Evolutionary conservation across 169 alveolate genomes (phyloP), one percentile per base, ranked within the genome.

Genomic region (Plasmodium yoelii): DNA sequence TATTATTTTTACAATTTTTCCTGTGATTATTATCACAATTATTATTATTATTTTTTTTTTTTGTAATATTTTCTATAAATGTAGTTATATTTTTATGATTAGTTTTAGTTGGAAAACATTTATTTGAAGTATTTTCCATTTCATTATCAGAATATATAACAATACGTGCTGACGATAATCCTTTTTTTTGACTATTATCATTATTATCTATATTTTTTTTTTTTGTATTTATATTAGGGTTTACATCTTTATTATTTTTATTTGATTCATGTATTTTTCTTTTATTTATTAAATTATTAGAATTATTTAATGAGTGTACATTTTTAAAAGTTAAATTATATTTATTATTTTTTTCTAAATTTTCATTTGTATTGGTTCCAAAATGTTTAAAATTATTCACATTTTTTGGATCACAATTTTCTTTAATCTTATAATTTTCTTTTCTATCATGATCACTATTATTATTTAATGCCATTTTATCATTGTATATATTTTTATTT

Each of bases 91-190:
- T 73, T 8, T 42, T 42, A 13, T 9, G 56, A 22, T 46, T 74
- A 13, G n/a, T 46, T 26, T 18, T 10, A 46, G 12, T 46, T 44
- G 10, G 8, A 18, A 13, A 22, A 55, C 7, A 7, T 60, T 34
- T 53, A 34, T 13, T 34, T 1, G 65, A 56, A 12, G 26, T 44
- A 34, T 22, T 49, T 18, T 24, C 53, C 28, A 49, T 18, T 49
- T 80, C 89, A 51, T 77, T 55, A 18, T 80, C 77, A 18, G 68
- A 65, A 9, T 55, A 75, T 22, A 75, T 75, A 60, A 75, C 18
- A 34, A 73, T 73, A 44, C 59, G 87, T 39, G 69, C 44, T 4
- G 71, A 1, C 9, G 53, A 19, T 8, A 55, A 61, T 63, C 51
- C 67, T 47, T 64, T 80, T 8, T 51, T 80, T 12, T 51, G 64